These are phyloP conservation scores for Melampsora americana DNA, from an alignment of 1,284 basidiomycete species.

Conservation along the genomic window DNA sequence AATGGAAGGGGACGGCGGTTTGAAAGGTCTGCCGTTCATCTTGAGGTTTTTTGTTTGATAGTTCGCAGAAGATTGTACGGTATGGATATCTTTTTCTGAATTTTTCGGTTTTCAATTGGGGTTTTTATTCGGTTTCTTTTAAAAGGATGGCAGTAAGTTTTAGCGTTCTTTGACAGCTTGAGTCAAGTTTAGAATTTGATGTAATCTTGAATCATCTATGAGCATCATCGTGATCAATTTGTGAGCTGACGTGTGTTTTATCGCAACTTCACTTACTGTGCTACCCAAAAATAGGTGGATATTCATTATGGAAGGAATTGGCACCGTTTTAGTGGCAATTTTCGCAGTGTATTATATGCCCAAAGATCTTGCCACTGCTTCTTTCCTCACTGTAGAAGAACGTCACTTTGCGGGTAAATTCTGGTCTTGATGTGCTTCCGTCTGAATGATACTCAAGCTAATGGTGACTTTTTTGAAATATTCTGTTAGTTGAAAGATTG, in stretches of 20 bases:
- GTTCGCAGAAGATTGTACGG: background rate
- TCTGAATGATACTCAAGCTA: no score
- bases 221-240: background rate
- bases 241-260: background rate
- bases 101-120: no score
- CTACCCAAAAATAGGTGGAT: background rate
- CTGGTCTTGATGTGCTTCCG: no score
- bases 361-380: background rate
- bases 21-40: background rate
- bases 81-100: background rate
- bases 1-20: slow-evolving; percentile 34
- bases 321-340: background rate
- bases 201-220: background rate
- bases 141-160: no score
- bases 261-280: background rate
- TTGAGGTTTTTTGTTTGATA: background rate
- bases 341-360: background rate
- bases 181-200: background rate
- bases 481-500: no score
- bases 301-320: background rate
- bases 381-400: background rate
- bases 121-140: no score
- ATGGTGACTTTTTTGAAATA: no score
- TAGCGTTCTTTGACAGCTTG: no score
- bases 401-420: background rate